A percentile compares a stretch with the other conserved stretches of the same genome.
phyloP scores from a whole-genome alignment of 148 eudicot species.

The Amaranthus palmeri region DNA sequence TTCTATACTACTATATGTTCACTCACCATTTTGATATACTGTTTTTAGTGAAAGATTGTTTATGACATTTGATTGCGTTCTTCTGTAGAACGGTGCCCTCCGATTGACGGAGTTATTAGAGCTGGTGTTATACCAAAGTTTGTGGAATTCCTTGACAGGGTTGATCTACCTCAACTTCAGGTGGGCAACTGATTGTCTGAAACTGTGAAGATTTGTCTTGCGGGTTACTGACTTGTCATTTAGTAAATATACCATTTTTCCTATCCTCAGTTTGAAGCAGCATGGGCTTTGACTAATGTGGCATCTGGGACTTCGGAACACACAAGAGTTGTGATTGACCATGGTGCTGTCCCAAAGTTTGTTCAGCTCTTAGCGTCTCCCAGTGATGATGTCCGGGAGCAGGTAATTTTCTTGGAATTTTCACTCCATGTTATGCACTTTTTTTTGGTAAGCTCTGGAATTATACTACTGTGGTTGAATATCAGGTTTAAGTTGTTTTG shows the following conservation, averaged over 20 bases:
- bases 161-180: constrained; percentile 83
- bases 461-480: background rate
- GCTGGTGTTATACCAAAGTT: constrained; percentile 84
- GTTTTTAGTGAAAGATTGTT: constrained; percentile 9
- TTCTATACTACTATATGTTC: background rate
- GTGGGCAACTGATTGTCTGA: constrained; percentile 29
- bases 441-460: background rate
- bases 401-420: constrained; percentile 36
- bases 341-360: constrained; percentile 83
- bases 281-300: constrained; percentile 94
- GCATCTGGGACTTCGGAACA: constrained; percentile 96
- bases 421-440: background rate
- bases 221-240: background rate
- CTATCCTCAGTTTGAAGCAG: constrained; percentile 76
- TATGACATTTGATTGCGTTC: constrained; percentile 22
- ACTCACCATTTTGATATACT: background rate
- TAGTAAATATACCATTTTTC: constrained; percentile 2
- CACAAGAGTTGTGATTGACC: constrained; percentile 78
- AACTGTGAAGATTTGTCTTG: background rate
- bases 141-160: constrained; percentile 81
- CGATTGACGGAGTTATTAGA: constrained; percentile 81
- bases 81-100: constrained; percentile 72
- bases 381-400: constrained; percentile 93
- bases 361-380: constrained; percentile 77
- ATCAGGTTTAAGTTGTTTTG: background rate